phyloP scores from a whole-genome alignment of 2,329 filamentous ascomycete species.

The Exophiala lecanii-corni region DNA sequence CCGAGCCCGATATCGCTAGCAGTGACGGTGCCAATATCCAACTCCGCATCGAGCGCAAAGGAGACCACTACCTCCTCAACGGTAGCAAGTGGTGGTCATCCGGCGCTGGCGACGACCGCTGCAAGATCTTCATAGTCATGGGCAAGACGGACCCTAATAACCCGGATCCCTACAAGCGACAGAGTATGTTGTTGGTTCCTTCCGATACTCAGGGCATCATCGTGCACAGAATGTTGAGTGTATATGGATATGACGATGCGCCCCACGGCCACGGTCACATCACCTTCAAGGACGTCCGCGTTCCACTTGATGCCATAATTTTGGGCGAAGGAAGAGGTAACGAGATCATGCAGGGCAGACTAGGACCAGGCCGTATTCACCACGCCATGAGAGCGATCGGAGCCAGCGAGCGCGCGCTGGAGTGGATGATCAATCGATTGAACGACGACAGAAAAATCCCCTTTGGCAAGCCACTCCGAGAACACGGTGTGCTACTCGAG shows the following conservation, averaged over 20 bases:
- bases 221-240: slow-evolving; percentile 87
- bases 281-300: slow-evolving; percentile 79
- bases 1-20: slow-evolving; percentile 82
- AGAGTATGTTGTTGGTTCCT: slow-evolving; percentile 90
- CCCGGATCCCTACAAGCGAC: slow-evolving; percentile 75
- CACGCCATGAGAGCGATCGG: slow-evolving; percentile 96
- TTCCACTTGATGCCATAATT: slow-evolving; percentile 81
- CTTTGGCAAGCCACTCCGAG: slow-evolving; percentile 78
- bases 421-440: slow-evolving; percentile 90
- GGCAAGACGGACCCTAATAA: slow-evolving; percentile 78
- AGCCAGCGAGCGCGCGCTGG: slow-evolving; percentile 80
- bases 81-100: slow-evolving; percentile 99
- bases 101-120: slow-evolving; percentile 86
- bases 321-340: slow-evolving; percentile 91
- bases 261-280: slow-evolving; percentile 95
- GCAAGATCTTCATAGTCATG: slow-evolving; percentile 92
- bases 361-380: slow-evolving; percentile 94
- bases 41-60: slow-evolving; percentile 74
- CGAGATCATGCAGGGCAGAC: slow-evolving; percentile 95
- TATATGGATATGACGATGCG: slow-evolving; percentile 97
- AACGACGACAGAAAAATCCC: slow-evolving; percentile 88
- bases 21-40: slow-evolving; percentile 91
- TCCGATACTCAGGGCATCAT: slow-evolving; percentile 77
- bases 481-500: slow-evolving; percentile 91
- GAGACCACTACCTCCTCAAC: slow-evolving; percentile 87